A percentile compares a stretch with the other conserved stretches of the same genome.
These are phyloP conservation scores for Helenozyma baotianmanensis DNA, from an alignment of 805 yeast genomes.

Conservation along the genomic window DNA sequence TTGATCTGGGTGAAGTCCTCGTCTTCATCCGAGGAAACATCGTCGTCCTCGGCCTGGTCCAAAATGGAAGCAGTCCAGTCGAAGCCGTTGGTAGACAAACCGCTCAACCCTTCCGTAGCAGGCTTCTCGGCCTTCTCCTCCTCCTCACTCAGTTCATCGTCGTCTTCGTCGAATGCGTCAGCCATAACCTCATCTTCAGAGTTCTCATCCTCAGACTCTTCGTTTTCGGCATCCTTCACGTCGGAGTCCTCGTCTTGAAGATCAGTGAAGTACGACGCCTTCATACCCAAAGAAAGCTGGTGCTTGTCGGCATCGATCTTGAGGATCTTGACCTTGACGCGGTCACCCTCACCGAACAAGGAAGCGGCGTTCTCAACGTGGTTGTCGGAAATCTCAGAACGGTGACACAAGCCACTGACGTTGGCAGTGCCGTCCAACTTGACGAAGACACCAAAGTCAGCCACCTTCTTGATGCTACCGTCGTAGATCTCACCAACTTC, in stretches of 20 bases:
- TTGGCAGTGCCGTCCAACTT: constrained; percentile 69
- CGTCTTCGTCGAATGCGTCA: constrained; percentile 29
- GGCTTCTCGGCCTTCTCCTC: constrained; percentile 16
- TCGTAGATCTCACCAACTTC: constrained; percentile 66
- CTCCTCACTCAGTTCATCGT: constrained; percentile 25
- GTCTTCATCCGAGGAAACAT: constrained; percentile 50
- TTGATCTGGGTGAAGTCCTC: constrained; percentile 53
- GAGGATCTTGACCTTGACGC: constrained; percentile 80
- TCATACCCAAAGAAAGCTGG: constrained; percentile 85
- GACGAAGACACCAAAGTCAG: constrained; percentile 90
- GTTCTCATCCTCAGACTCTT: constrained; percentile 4
- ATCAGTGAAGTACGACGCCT: constrained; percentile 78
- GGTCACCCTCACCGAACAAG: constrained; percentile 83
- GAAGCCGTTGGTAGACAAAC: constrained; percentile 80
- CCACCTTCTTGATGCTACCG: constrained; percentile 72
- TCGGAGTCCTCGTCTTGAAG: constrained; percentile 27
- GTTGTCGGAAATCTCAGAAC: constrained; percentile 75
- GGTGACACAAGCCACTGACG: constrained; percentile 84
- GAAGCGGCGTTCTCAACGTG: constrained; percentile 51
- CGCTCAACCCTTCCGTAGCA: constrained; percentile 29
- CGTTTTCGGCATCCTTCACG: constrained; percentile 7
- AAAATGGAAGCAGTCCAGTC: constrained; percentile 94
- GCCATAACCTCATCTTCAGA: constrained; percentile 29
- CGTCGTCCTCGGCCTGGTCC: constrained; percentile 67
- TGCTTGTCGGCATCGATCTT: constrained; percentile 59